phyloP scores from a whole-genome alignment of 495 filamentous ascomycete genomes.

The Penicillium waksmanii region DNA sequence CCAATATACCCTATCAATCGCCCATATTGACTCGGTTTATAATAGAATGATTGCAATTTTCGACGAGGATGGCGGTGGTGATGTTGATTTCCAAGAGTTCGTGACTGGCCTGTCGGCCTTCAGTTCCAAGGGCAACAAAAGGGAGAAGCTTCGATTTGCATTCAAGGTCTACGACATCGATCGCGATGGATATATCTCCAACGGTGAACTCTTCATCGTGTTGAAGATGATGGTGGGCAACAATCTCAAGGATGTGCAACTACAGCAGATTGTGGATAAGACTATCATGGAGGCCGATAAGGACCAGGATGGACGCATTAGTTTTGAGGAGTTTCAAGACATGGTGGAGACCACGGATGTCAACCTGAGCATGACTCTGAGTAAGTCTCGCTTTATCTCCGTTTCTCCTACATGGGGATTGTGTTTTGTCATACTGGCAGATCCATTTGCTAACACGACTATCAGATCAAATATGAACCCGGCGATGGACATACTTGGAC shows the following conservation, averaged over 20 bases:
- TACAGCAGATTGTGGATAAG: conserved; percentile 96
- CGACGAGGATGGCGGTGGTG: conserved; percentile 96
- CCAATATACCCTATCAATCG: background rate
- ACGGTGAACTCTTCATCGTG: conserved; percentile 98
- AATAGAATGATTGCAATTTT: conserved; percentile 98
- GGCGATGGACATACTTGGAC: background rate
- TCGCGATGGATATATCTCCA: conserved; percentile 97
- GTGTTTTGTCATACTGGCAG: background rate
- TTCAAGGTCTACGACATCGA: conserved; percentile 99
- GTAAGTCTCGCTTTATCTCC: conserved; percentile 53
- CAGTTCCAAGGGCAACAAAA: conserved; percentile 97
- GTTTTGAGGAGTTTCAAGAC: conserved; percentile 97
- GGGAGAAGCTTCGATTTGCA: conserved; percentile 95
- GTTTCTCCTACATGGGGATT: background rate
- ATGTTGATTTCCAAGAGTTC: conserved; percentile 99
- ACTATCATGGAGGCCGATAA: conserved; percentile 99
- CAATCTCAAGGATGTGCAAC: conserved; percentile 97
- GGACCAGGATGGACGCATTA: conserved; percentile 96
- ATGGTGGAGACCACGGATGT: conserved; percentile 99
- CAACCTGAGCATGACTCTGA: conserved; percentile 96
- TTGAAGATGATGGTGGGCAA: conserved; percentile 99
- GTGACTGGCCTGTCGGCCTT: conserved; percentile 95
- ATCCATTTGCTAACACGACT: background rate
- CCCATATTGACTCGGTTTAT: background rate
- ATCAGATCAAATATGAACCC: conserved; percentile 39